Conservation (phyloP, 352 stramenopile species). For the Saprolegnia diclina region DNA sequence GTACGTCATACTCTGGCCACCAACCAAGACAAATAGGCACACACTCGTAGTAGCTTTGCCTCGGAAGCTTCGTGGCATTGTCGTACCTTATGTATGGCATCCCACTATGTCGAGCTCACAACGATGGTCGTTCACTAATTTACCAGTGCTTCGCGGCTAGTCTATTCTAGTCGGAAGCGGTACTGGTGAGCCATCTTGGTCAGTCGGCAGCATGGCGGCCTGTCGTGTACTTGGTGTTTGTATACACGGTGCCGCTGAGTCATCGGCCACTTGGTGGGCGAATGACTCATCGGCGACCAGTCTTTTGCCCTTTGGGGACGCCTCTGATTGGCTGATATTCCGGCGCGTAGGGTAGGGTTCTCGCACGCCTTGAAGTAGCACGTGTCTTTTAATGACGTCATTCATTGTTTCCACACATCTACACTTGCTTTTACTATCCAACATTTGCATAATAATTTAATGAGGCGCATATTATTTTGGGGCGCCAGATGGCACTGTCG, state of each 20-base stretch:
- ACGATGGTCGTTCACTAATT: too few relatives aligned
- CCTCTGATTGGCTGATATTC: slow-evolving; percentile 8
- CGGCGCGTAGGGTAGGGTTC: not conserved
- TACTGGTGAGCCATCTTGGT: too few relatives aligned
- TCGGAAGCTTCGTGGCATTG: too few relatives aligned
- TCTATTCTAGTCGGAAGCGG: too few relatives aligned
- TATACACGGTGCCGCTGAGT: not conserved
- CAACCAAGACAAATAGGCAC: too few relatives aligned
- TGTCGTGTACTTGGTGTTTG: too few relatives aligned
- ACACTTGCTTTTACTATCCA: not conserved
- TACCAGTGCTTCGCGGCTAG: too few relatives aligned
- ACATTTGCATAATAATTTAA: slow-evolving; percentile 9
- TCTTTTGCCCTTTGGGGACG: not conserved
- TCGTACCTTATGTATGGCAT: too few relatives aligned
- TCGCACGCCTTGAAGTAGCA: slow-evolving; percentile 1
- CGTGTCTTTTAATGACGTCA: not conserved
- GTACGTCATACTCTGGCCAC: too few relatives aligned
- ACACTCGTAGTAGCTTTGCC: too few relatives aligned
- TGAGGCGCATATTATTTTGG: not conserved
- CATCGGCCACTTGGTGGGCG: not conserved
- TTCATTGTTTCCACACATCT: not conserved
- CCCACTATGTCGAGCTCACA: too few relatives aligned
- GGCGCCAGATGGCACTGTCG: not conserved
- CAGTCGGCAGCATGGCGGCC: too few relatives aligned
- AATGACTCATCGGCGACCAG: slow-evolving; percentile 8